These are phyloP conservation scores for Mortierella sp. DNA, from an alignment of 371 early-diverging fungal genomes.

Conservation along the genomic window DNA sequence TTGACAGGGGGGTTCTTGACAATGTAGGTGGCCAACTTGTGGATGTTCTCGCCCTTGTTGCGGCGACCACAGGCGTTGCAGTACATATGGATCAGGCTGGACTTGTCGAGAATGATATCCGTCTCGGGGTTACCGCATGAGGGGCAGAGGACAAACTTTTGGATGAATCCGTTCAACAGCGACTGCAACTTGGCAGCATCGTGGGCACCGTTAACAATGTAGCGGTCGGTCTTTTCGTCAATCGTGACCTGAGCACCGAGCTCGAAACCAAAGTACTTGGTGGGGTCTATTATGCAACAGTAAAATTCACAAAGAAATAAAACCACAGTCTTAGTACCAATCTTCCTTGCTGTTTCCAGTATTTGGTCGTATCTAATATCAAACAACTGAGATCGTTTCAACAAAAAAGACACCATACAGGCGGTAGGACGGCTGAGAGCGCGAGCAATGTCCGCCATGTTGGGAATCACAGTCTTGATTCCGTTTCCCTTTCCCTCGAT, in stretches of 20 bases:
- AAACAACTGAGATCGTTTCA: conserved; percentile 22
- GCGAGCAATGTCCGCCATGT: conserved; percentile 96
- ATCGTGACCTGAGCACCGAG: conserved; percentile 96
- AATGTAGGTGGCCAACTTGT: conserved; percentile 92
- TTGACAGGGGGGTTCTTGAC: conserved; percentile 92
- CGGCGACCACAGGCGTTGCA: conserved; percentile 96
- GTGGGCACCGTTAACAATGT: conserved; percentile 98
- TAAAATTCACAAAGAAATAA: not conserved
- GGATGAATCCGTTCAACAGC: conserved; percentile 95
- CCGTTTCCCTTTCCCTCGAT: conserved; percentile 99
- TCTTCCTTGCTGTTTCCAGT: not conserved
- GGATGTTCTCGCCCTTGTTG: conserved; percentile 89
- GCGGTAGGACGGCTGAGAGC: conserved; percentile 94
- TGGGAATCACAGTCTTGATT: conserved; percentile 98
- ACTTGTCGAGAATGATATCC: conserved; percentile 82
- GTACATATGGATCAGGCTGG: conserved; percentile 78
- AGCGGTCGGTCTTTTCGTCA: conserved; percentile 93
- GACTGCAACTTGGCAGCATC: conserved; percentile 91
- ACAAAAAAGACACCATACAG: conserved; percentile 59
- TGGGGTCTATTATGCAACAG: conserved; percentile 66
- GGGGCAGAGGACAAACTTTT: conserved; percentile 96
- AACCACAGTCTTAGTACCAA: conserved; percentile 4
- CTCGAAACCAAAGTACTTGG: conserved; percentile 97
- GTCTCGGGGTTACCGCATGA: conserved; percentile 99
- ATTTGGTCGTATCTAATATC: not conserved